Conservation (phyloP, 73 alveolate genomes). For the Stentor coeruleus region DNA sequence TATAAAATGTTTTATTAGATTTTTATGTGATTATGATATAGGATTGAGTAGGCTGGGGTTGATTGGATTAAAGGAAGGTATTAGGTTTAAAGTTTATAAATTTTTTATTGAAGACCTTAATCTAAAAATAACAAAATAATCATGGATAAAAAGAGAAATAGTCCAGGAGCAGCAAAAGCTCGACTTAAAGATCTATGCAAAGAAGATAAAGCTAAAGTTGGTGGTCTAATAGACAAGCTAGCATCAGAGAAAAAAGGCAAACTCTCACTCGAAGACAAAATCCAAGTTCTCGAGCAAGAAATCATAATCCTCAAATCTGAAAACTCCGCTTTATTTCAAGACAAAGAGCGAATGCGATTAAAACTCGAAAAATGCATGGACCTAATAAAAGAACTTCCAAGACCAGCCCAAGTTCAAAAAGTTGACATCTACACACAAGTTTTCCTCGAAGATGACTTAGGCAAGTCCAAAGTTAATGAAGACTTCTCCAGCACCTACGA, state of each 20-base stretch:
- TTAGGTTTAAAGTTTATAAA: too few species aligned
- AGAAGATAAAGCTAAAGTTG: constrained; percentile 86
- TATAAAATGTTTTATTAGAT: too few species aligned
- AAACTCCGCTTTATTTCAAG: background rate
- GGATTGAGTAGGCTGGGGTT: too few species aligned
- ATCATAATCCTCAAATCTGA: background rate
- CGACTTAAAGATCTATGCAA: constrained; percentile 81
- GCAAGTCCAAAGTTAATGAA: background rate
- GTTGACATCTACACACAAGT: background rate
- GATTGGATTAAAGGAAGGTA: too few species aligned
- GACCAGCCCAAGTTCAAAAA: background rate
- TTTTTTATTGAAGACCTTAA: too few species aligned
- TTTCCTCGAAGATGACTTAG: background rate
- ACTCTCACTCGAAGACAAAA: constrained; percentile 9
- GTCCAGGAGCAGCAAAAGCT: constrained; percentile 33
- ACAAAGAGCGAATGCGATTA: background rate
- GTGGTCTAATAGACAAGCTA: constrained; percentile 77
- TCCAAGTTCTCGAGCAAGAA: background rate
- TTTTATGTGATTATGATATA: too few species aligned
- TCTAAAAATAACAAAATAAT: too few species aligned
- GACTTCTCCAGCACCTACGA: too few species aligned
- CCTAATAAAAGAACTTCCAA: background rate
- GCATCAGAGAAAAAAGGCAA: constrained; percentile 74
- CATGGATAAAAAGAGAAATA: too few species aligned
- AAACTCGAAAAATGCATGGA: constrained; percentile 2